Base-by-base conservation (phyloP, 345 rosid species). In the Lepidium aucheri region DNA sequence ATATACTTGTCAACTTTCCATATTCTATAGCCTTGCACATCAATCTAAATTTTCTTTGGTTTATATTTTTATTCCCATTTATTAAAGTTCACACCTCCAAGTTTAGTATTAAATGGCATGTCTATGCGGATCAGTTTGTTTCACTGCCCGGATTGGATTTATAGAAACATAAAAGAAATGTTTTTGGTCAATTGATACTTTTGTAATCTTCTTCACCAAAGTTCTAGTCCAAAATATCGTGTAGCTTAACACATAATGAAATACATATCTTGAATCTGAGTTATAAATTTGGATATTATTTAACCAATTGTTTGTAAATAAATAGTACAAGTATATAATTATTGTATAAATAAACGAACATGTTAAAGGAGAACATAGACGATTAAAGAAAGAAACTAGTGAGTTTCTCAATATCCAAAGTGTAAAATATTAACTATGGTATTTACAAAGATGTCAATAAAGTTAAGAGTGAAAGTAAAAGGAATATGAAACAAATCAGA, bases 381-480 rank as follows among this genome's bases (percentile, higher is more conserved):
- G 4, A 30, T 28, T 28, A 28, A 28, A 4, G 17, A 20, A 40
- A 40, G 18, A n/a, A 65, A 17, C 18, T 33, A 32, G 47, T 45
- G 2, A 30, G 16, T 15, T 17, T 59, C 0, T 49, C 15, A 40
- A 32, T n/a, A n/a, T 12, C 34, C 36, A 36, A 44, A 54, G 57
- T 54, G 53, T 30, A 55, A 24, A 20, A 56, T 10, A 62, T 56
- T 30, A 63, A 17, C 13, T 24, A 60, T 52, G 45, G 63, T 70
- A 70, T 68, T 62, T 74, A 74, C 78, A 74, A 33, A 68, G 63
- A 50, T 54, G 0, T 12, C 32, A 35, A 30, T 15, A 59, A 17
- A 36, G 61, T 60, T 60, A 68, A 28, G 32, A 28, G 32, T 5
- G 58, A 38, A 72, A 63, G 53, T 30, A 8, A 10, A 50, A 46